Evolutionary conservation across 2,329 filamentous ascomycete genomes (phyloP).

Genomic region (Neurospora sp.): DNA sequence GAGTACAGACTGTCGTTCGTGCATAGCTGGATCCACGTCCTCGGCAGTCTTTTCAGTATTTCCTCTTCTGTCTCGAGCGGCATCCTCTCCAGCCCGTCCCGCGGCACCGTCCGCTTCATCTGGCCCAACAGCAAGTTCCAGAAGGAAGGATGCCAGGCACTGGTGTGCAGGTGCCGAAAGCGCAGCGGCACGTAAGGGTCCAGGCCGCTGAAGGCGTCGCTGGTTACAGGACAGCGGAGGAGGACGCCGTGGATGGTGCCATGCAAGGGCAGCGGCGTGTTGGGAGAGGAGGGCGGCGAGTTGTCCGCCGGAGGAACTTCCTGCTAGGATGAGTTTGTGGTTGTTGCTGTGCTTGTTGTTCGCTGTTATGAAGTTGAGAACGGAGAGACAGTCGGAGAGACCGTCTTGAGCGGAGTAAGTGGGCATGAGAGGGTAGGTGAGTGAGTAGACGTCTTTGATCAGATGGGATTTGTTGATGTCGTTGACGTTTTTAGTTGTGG

Average conservation of each 20-base stretch:
- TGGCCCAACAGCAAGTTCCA: conserved; percentile 24
- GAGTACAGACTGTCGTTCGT: conserved; percentile 42
- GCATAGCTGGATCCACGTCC: conserved; percentile 39
- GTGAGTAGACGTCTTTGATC: conserved; percentile 29
- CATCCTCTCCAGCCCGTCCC: conserved; percentile 30
- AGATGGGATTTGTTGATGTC: conserved; percentile 2
- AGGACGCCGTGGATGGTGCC: conserved; percentile 28
- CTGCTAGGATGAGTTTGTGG: conserved; percentile 26
- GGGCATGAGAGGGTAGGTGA: conserved; percentile 37
- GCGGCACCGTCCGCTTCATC: conserved; percentile 24
- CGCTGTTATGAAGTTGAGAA: conserved; percentile 20
- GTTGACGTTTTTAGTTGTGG: neutral
- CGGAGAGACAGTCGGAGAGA: conserved; percentile 31
- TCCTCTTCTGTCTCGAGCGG: conserved; percentile 28
- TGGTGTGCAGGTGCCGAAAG: conserved; percentile 29
- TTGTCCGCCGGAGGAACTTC: conserved; percentile 39
- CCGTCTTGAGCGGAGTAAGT: conserved; percentile 28
- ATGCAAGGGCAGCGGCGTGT: conserved; percentile 9
- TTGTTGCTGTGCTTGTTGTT: neutral
- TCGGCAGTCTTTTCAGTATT: conserved; percentile 25
- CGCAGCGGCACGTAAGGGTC: conserved; percentile 26
- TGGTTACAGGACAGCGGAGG: conserved; percentile 38
- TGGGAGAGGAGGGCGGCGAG: conserved; percentile 35
- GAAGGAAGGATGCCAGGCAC: conserved; percentile 27
- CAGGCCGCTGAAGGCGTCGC: conserved; percentile 28